Base-by-base conservation (phyloP, 1,139 yeast species). In the Saccharomyces hybrid region DNA sequence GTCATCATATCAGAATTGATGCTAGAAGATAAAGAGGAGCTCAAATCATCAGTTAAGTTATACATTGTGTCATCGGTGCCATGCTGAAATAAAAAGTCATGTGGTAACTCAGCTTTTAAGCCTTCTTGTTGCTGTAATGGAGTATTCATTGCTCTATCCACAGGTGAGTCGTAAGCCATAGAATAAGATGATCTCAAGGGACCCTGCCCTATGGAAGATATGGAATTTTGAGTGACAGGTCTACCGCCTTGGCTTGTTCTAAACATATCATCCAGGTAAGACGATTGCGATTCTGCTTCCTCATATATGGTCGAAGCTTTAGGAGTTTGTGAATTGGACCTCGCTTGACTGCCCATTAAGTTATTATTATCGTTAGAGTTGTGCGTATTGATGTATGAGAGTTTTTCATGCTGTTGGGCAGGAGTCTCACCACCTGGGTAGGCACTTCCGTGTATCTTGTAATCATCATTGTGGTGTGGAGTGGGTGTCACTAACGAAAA, bases 21-120 rank as follows among this genome's bases (percentile, higher is more conserved):
- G 49, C 68, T 66, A 3, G 71, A 66, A 4, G 65, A 62, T 13
- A 66, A 50, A 2, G 70, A 67, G 5, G 70, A 65, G 25, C 62
- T 58, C 4, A 66, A 38, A n/a, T 66, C 70, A 48, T 66, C 69
- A 9, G 63, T 54, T 26, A 59, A 58, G 32, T 56, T 55, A n/a
- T 62, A 54, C 46, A 56, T 50, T 14, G 60, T 56, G 47, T 63
- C 66, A 27, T 63, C 63, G 13, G 26, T 27, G 41, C 26, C 47
- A 23, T 38, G 50, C 19, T 31, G 42, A 13, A 48, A 48, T 19
- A 48, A 23, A 25, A 49, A 46, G 13, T 51, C 53, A 19, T 51
- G 49, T 19, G 44, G 44, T 11, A 38, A 38, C 25, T 38, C 44
- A 19, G 44, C 25, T 38, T 38, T 38, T 5, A 38, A 19, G n/a